Evolutionary conservation across 2,329 filamentous ascomycete species (phyloP), one percentile per base, ranked within the genome.

Genomic region (Colletotrichum zoysiae): DNA sequence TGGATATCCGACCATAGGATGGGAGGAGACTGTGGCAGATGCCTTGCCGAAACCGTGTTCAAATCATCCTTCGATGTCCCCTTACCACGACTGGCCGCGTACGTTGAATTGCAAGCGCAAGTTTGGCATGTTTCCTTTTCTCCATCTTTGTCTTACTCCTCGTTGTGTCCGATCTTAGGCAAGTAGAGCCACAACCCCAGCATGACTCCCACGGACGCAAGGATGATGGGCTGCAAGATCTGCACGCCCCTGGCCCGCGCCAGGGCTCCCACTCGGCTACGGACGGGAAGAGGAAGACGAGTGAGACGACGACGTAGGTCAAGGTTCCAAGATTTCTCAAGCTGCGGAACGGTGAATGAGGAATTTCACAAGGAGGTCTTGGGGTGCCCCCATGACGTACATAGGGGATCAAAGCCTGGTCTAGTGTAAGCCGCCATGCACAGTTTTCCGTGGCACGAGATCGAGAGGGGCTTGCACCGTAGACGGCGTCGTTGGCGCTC

Each of bases 251-350:
- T 85, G 1, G 81, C 82, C 75, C 88, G 84, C 2, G 92, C 91
- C 76, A 93, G 87, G 1, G 89, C 89, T 6, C 91, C 91, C 0
- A 92, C 90, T 92, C 93, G 42, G 91, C 91, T 1, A 87, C 81
- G 48, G 92, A 89, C 0, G 90, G 90, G 0, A 89, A 87, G 3
- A 93, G 82, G 77, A 93, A 93, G 48, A 92, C 81, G 0, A 92
- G 84, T 0, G 91, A 92, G 4, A 93, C 86, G 63, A 91, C 80
- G 1, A 88, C 84, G 78, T 92, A 92, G 58, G 82, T 84, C 30
- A 63, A 92, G 82, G 61, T 82, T 65, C 80, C 93, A 93, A 81
- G 92, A 91, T 3, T n/a, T 56, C 65, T 76, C 75, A 16, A 79
- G 67, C 75, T 78, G 60, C 5, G 65, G 70, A 23, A 2, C 2